Evolutionary conservation across 768 basidiomycete species (phyloP), one percentile per base, ranked within the genome.

Genomic region (Mycena alexandri): DNA sequence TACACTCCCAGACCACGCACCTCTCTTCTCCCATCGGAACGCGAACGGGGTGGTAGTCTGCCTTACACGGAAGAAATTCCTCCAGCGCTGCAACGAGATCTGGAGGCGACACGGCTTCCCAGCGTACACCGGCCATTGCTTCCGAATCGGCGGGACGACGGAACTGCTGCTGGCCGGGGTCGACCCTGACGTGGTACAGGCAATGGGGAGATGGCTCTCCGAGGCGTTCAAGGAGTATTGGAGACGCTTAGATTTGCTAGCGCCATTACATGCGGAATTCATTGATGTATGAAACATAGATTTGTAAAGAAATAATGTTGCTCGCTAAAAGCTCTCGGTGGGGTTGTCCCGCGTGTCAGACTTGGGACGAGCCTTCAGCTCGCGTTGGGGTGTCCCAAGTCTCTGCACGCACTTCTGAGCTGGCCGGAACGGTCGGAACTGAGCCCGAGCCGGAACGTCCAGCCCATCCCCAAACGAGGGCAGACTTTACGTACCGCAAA

Each of bases 211-310:
- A 7, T 52, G 50, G 50, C 24, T 5, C 2, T 52, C 50, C 5
- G 50, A 52, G 7, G 50, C 50, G n/a, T 52, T 29, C 33, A 52
- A 29, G 50, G 25, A 25, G 7, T 52, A 52, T 13, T 52, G 50
- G 50, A 25, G 50, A 7, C 13, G 50, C 12, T 8, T 52, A 5
- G 50, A 52, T 6, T 5, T 52, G 5, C 25, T 52, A 6, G 24
- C 50, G 14, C 24, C 50, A 7, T 12, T 52, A 4, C 50, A 52
- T 24, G 13, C 16, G 14, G 50, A 52, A 16, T 13, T 29, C 12
- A 6, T 36, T 12, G 34, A 36, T n/a, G n/a, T n/a, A n/a, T n/a
- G n/a, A n/a, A n/a, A n/a, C n/a, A n/a, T n/a, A n/a, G n/a, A n/a
- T n/a, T n/a, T n/a, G n/a, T n/a, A n/a, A n/a, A n/a, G n/a, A n/a